These are phyloP conservation scores for Termitomyces sp. DNA, from an alignment of 1,284 basidiomycete genomes.

Conservation along the genomic window DNA sequence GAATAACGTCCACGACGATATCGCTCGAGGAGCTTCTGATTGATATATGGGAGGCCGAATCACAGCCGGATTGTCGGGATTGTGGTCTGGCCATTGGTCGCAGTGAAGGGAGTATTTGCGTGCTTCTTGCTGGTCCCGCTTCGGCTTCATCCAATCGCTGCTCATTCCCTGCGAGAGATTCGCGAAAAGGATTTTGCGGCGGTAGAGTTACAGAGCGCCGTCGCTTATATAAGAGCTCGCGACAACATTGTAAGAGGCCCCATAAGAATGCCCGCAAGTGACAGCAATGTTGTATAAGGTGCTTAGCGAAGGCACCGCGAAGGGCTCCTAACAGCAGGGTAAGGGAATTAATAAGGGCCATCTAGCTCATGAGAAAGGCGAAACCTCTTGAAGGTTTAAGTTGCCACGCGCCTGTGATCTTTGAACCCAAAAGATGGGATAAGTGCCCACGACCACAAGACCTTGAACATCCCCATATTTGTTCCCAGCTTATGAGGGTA, in stretches of 20 bases:
- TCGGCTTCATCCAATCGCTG: background rate
- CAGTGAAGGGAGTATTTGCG: background rate
- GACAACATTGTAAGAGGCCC: background rate
- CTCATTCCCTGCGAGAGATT: background rate
- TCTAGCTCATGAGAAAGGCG: background rate
- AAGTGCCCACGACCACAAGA: background rate
- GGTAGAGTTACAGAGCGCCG: background rate
- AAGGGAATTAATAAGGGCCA: background rate
- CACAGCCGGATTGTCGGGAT: background rate
- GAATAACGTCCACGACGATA: conserved; percentile 1
- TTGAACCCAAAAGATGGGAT: background rate
- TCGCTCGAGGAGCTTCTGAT: background rate
- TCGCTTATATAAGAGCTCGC: background rate
- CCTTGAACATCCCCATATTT: background rate
- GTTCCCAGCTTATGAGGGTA: too few species aligned
- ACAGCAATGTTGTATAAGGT: background rate
- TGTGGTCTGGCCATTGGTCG: background rate
- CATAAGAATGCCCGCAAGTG: conserved; percentile 1
- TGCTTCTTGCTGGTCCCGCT: background rate
- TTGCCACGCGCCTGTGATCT: background rate
- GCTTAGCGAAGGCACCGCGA: background rate
- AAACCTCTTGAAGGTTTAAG: background rate
- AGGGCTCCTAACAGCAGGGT: background rate
- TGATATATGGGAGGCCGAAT: background rate
- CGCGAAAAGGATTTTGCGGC: background rate